Base-by-base conservation (phyloP, 257 asterid genomes). In the Lycium barbarum region DNA sequence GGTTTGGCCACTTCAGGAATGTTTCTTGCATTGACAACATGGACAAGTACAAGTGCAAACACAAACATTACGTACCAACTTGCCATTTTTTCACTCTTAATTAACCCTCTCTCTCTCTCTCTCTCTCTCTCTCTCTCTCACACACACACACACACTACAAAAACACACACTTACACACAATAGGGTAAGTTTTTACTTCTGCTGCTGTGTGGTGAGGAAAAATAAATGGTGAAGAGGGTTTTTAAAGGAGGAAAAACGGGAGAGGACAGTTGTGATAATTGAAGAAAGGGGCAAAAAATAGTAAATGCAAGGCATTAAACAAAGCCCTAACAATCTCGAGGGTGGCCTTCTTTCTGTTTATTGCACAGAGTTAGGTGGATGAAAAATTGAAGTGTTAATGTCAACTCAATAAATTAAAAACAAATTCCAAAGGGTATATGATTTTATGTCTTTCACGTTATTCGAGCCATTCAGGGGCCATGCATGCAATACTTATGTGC, bases 21-120 rank as follows among this genome's bases (percentile, higher is more conserved):
- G 83, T 89, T 89, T 85, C 92, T 89, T 81, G 94, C 93, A 5
- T 87, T 83, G 22, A 93, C 89, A 81, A 92, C 88, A 84, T 89
- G 90, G 22, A 87, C 71, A 13, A 89, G 43, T 36, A 84, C 87
- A 7, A 89, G 84, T 83, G 84, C 83, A 53, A 91, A 1, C 83
- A 86, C 62, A 73, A 90, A 70, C 81, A 82, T 54, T 1, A 85
- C 59, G 74, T 59, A 84, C 85, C 88, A 59, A 40, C 85, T 90
- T 65, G 91, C 91, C 94, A 90, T 87, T 35, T 82, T 17, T 72
- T 35, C 22, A 17, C 83, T 61, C 84, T 76, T 61, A 65, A 10
- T 22, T 63, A 18, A 26, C 8, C 53, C 4, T n/a, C 57, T 1
- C 36, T 65, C 83, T 47, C 84, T 49, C 85, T 53, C 76, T 9